Evolutionary conservation across 2,329 filamentous ascomycete species (phyloP).

Genomic region (Penicillium brasilianum): DNA sequence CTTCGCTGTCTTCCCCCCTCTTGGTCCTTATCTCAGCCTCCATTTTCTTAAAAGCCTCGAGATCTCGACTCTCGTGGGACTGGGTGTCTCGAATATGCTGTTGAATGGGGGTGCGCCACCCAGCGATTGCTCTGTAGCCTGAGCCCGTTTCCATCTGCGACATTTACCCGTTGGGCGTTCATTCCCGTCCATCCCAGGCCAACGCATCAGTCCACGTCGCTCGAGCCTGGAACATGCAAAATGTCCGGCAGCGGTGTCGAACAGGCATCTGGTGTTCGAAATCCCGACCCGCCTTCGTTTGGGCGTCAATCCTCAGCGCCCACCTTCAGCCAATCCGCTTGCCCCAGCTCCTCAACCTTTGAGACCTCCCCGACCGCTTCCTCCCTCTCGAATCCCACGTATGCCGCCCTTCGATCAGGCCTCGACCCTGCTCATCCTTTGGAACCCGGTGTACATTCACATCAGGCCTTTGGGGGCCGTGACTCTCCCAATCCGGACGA

Average conservation of each 20-base stretch:
- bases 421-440: slow-evolving; percentile 32
- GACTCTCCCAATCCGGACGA: slow-evolving; percentile 55
- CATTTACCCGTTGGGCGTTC: slow-evolving; percentile 40
- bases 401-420: slow-evolving; percentile 31
- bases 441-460: slow-evolving; percentile 21
- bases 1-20: not conserved
- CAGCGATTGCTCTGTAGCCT: slow-evolving; percentile 46
- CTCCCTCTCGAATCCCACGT: slow-evolving; percentile 33
- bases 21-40: not conserved
- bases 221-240: slow-evolving; percentile 42
- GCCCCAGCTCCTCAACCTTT: slow-evolving; percentile 28
- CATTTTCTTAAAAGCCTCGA: not conserved
- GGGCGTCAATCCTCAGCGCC: slow-evolving; percentile 40
- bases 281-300: slow-evolving; percentile 37
- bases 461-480: slow-evolving; percentile 20
- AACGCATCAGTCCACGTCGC: slow-evolving; percentile 45
- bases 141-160: slow-evolving; percentile 41
- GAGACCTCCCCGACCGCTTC: slow-evolving; percentile 36
- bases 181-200: slow-evolving; percentile 43
- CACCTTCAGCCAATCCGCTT: slow-evolving; percentile 31
- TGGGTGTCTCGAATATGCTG: slow-evolving; percentile 42
- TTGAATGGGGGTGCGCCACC: slow-evolving; percentile 42
- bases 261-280: slow-evolving; percentile 44
- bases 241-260: slow-evolving; percentile 52
- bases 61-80: slow-evolving; percentile 9